phyloP scores from a whole-genome alignment of 495 filamentous ascomycete genomes.

The Xylaria sp. region DNA sequence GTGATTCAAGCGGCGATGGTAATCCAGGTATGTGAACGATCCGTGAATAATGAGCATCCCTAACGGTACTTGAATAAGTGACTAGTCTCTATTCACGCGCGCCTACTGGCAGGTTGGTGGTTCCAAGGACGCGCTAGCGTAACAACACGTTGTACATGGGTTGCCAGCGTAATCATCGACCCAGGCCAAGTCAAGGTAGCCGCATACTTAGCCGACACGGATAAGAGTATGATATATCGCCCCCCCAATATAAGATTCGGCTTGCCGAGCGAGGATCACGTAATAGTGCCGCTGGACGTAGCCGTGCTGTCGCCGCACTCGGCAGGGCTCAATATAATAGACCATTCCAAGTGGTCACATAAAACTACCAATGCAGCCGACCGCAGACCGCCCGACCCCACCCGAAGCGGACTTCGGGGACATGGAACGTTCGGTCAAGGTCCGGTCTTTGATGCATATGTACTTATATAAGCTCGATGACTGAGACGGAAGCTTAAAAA shows the following conservation, averaged over 20 bases:
- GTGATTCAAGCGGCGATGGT: neutral
- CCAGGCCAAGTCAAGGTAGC: neutral
- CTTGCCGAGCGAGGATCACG: neutral
- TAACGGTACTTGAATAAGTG: neutral
- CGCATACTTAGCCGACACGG: neutral
- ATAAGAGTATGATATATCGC: neutral
- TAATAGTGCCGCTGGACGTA: neutral
- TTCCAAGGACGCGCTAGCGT: neutral
- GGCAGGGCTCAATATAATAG: neutral
- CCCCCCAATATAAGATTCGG: neutral
- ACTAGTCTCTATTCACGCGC: neutral
- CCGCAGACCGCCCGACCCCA: neutral
- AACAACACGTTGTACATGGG: neutral
- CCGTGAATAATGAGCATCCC: neutral
- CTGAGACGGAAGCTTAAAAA: neutral
- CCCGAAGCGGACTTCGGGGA: constrained; percentile 2
- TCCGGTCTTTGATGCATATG: neutral
- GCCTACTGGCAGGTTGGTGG: neutral
- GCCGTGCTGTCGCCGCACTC: neutral
- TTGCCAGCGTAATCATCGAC: neutral
- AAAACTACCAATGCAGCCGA: neutral
- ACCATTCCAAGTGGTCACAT: neutral
- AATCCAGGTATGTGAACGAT: neutral
- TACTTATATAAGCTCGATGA: neutral
- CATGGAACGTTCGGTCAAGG: neutral